Percentiles rank a stretch among this genome's conserved stretches.
Evolutionary conservation across 164 flowering plant species (phyloP).

Genomic region (Kingdonia uniflora): DNA sequence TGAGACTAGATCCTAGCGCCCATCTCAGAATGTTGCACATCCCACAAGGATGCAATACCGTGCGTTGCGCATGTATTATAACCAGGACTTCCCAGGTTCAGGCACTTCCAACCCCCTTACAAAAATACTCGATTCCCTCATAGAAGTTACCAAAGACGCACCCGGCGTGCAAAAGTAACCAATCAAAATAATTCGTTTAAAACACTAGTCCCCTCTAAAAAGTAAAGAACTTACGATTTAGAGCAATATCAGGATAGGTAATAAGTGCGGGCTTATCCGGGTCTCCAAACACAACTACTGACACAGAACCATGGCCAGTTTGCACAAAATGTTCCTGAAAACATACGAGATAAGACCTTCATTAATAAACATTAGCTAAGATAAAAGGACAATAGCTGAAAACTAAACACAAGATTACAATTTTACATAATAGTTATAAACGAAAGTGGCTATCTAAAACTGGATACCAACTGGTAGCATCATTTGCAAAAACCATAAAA

Average conservation of each 20-base stretch:
- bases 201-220: no score
- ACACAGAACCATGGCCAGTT: slow-evolving; percentile 68
- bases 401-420: neutral
- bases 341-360: slow-evolving; percentile 5
- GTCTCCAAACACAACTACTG: slow-evolving; percentile 80
- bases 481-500: no score
- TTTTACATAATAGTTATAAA: neutral
- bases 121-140: no score
- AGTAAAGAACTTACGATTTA: slow-evolving; percentile 54
- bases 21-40: no score
- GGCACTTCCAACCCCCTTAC: no score
- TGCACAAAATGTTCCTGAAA: slow-evolving; percentile 61
- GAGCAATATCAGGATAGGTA: slow-evolving; percentile 89
- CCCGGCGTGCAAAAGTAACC: no score
- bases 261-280: slow-evolving; percentile 81
- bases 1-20: no score
- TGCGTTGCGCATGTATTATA: no score
- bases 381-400: neutral
- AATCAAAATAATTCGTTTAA: no score
- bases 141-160: no score
- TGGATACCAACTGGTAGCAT: neutral
- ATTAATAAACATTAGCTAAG: neutral
- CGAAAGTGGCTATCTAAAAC: neutral
- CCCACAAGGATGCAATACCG: no score
- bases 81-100: no score